Percentiles rank a stretch among this genome's conserved stretches.
phyloP scores from a whole-genome alignment of 2,329 filamentous ascomycete species.

The Botrytis fabae region DNA sequence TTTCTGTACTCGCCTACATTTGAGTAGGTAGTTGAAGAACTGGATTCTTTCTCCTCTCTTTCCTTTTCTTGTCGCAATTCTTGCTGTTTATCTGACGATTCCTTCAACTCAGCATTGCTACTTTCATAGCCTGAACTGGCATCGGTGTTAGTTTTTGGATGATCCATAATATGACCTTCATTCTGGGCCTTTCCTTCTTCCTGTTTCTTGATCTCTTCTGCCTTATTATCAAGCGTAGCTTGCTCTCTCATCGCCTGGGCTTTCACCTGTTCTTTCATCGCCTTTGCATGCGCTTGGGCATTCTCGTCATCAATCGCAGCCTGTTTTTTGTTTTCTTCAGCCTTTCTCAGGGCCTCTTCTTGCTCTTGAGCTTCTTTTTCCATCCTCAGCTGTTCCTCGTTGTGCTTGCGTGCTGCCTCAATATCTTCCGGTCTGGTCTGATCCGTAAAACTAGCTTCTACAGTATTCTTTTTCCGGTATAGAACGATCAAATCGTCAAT shows the following conservation, averaged over 20 bases:
- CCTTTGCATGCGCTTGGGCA: neutral
- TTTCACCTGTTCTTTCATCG: neutral
- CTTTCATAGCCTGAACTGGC: neutral
- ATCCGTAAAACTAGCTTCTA: slow-evolving; percentile 39
- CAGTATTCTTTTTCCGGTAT: slow-evolving; percentile 46
- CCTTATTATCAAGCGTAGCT: neutral
- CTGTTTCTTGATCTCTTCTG: neutral
- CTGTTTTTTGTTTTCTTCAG: neutral
- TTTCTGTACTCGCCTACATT: neutral
- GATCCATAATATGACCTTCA: neutral
- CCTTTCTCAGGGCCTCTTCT: neutral
- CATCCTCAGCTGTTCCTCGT: neutral
- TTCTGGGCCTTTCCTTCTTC: neutral
- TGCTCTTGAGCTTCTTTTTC: neutral
- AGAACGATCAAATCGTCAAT: slow-evolving; percentile 50
- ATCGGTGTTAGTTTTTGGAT: neutral
- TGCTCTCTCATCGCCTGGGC: neutral
- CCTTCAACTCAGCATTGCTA: neutral
- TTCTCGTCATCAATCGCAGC: neutral
- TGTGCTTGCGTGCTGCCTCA: neutral
- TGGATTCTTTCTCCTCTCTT: neutral
- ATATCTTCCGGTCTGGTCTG: slow-evolving; percentile 31
- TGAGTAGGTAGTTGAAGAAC: neutral
- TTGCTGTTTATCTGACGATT: neutral
- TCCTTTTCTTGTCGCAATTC: neutral